Conservation (phyloP, 164 flowering plant species). For the Nymphaea thermarum region DNA sequence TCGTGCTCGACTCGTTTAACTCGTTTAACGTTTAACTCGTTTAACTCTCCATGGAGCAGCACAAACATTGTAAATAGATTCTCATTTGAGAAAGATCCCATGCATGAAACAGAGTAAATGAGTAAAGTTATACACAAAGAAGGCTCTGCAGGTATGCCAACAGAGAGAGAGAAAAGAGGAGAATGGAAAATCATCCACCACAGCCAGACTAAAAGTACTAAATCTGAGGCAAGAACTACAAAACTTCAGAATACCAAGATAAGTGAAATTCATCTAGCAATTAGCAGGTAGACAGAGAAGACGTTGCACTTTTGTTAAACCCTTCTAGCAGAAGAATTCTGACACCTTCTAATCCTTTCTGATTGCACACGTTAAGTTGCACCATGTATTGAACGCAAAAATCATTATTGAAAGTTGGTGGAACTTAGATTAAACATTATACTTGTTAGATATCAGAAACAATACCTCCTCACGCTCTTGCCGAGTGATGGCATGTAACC, state of each 20-base stretch:
- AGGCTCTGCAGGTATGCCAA: not conserved
- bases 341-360: conserved; percentile 63
- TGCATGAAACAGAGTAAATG: not conserved
- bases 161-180: no score
- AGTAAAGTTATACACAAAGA: not conserved
- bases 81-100: not conserved
- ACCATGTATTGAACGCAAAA: conserved; percentile 1
- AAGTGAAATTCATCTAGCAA: no score
- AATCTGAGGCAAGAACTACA: no score
- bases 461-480: conserved; percentile 80
- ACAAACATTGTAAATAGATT: not conserved
- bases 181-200: no score
- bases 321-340: conserved; percentile 74
- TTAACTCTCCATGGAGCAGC: not conserved
- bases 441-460: not conserved
- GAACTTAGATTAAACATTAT: not conserved
- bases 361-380: conserved; percentile 80
- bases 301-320: conserved; percentile 76
- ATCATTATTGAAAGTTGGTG: no score
- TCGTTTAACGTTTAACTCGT: no score
- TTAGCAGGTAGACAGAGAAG: no score
- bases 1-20: no score
- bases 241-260: no score
- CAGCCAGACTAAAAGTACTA: no score
- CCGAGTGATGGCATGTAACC: conserved; percentile 15